A percentile compares a stretch with the other conserved stretches of the same genome.
These are phyloP conservation scores for Camelina laxa DNA, from an alignment of 345 rosid genomes.

Conservation along the genomic window DNA sequence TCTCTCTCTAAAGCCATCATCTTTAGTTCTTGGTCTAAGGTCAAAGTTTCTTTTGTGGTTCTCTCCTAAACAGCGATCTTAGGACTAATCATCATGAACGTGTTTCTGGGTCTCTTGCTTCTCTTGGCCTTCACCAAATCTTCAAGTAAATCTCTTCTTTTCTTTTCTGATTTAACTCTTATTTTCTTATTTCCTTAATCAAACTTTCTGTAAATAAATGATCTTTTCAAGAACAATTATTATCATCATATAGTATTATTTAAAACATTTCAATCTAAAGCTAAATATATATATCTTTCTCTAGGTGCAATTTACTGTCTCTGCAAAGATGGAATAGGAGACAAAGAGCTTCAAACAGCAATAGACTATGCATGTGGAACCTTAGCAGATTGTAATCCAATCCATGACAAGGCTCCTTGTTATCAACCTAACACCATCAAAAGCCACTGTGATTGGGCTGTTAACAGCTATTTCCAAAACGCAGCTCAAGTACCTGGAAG, in stretches of 20 bases:
- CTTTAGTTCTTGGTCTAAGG: slow-evolving; percentile 32
- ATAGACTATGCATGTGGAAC: slow-evolving; percentile 97
- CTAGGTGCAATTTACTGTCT: slow-evolving; percentile 78
- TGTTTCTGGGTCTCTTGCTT: slow-evolving; percentile 54
- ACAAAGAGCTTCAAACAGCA: slow-evolving; percentile 58
- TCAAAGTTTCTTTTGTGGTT: slow-evolving; percentile 30
- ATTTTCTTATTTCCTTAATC: slow-evolving; percentile 8
- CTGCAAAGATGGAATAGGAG: slow-evolving; percentile 76
- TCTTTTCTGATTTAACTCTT: background rate
- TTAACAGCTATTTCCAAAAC: slow-evolving; percentile 47
- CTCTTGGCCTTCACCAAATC: slow-evolving; percentile 60
- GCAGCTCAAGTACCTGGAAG: slow-evolving; percentile 42
- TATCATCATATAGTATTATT: background rate
- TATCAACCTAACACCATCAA: slow-evolving; percentile 73
- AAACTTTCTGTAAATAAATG: slow-evolving; percentile 27
- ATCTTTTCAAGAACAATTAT: background rate
- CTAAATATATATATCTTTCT: background rate
- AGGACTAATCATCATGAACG: slow-evolving; percentile 59
- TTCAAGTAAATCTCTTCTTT: slow-evolving; percentile 61
- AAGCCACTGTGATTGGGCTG: slow-evolving; percentile 52
- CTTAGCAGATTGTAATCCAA: slow-evolving; percentile 69
- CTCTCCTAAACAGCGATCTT: slow-evolving; percentile 25
- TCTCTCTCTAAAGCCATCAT: slow-evolving; percentile 35
- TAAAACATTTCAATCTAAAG: background rate
- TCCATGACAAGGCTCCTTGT: slow-evolving; percentile 73